phyloP scores from a whole-genome alignment of 2,329 filamentous ascomycete genomes.

The Paecilomyces variotii region DNA sequence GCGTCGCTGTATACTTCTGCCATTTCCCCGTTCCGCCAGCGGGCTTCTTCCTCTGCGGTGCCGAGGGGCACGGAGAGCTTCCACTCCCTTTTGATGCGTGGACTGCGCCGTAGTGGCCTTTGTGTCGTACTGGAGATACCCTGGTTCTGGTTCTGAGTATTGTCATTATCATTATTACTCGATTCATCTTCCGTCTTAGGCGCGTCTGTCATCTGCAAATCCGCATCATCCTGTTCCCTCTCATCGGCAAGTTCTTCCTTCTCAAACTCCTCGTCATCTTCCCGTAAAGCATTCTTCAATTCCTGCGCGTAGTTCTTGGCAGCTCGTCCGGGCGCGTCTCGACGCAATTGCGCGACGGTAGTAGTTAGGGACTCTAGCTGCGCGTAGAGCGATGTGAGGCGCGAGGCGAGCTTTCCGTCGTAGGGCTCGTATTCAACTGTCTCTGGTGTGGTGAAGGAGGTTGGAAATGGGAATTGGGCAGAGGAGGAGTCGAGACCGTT shows the following conservation, averaged over 20 bases:
- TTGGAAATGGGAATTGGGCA: conserved; percentile 17
- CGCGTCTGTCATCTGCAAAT: conserved; percentile 32
- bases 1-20: conserved; percentile 34
- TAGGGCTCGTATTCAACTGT: conserved; percentile 42
- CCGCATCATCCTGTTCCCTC: conserved; percentile 19
- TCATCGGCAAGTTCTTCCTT: conserved; percentile 54
- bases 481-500: conserved; percentile 38
- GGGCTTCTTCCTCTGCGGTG: conserved; percentile 25
- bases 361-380: conserved; percentile 41
- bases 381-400: conserved; percentile 38
- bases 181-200: conserved; percentile 3
- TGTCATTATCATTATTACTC: neutral
- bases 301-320: conserved; percentile 31
- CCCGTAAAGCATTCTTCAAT: conserved; percentile 25
- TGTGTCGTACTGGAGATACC: neutral
- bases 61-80: conserved; percentile 25
- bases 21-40: conserved; percentile 36
- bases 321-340: conserved; percentile 36
- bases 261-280: conserved; percentile 40
- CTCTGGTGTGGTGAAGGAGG: conserved; percentile 27
- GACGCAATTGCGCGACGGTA: conserved; percentile 38
- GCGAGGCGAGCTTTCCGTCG: conserved; percentile 35
- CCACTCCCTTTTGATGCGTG: conserved; percentile 15
- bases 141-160: neutral
- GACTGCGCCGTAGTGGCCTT: neutral